These are phyloP conservation scores for Canariomyces notabilis DNA, from an alignment of 2,329 filamentous ascomycete species.

Conservation along the genomic window DNA sequence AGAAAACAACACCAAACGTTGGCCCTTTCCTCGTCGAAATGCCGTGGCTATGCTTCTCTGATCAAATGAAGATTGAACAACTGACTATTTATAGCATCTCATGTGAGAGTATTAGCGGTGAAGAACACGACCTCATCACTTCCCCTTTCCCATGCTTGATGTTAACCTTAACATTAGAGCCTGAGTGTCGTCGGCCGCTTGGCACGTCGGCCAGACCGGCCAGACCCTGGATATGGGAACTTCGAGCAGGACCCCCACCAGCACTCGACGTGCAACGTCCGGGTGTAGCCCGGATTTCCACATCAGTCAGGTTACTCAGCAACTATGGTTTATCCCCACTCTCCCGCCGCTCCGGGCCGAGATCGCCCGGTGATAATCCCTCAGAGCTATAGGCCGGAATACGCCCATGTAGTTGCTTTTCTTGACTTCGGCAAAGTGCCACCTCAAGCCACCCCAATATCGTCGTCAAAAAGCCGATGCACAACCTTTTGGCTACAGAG, in stretches of 20 bases:
- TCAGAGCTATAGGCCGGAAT: slow-evolving; percentile 4
- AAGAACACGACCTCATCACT: neutral
- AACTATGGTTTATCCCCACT: neutral
- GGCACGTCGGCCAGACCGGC: slow-evolving; percentile 1
- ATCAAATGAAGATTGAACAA: neutral
- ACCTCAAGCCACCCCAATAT: neutral
- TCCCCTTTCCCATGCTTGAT: neutral
- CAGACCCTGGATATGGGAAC: too few relatives aligned
- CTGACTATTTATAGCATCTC: neutral
- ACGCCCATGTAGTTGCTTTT: neutral
- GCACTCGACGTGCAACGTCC: neutral
- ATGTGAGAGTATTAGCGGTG: neutral
- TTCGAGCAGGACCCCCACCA: neutral
- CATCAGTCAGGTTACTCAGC: neutral
- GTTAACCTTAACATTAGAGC: neutral
- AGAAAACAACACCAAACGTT: too few relatives aligned
- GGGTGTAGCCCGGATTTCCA: too few relatives aligned
- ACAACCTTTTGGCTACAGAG: neutral
- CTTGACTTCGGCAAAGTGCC: neutral
- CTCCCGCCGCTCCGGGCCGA: neutral
- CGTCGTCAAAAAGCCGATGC: neutral
- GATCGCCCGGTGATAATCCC: neutral
- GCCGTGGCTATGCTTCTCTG: neutral
- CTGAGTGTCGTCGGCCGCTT: neutral
- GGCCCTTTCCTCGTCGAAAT: neutral